Evolutionary conservation across 768 basidiomycete genomes (phyloP), one percentile per base, ranked within the genome.

Genomic region (Tricholoma sp.): DNA sequence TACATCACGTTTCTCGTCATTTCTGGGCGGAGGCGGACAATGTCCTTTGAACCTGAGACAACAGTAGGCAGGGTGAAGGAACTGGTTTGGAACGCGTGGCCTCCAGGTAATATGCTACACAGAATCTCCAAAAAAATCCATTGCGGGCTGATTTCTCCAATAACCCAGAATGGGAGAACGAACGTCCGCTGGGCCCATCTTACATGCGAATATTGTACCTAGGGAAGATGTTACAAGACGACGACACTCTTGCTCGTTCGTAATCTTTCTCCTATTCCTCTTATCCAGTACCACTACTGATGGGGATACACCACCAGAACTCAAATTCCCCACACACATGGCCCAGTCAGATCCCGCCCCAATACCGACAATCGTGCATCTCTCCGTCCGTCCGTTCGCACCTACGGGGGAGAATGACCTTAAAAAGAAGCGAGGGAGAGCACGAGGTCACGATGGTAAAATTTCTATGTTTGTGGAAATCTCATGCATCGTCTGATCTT

Each of bases 41-140:
- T 91, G 81, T 73, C 79, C 0, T 92, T 92, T 61, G 87, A 89
- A 27, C 88, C 88, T 11, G 82, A 83, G 61, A 87, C 81, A 19
- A 86, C 88, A 0, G 74, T 91, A 31, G 88, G 87, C 16, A 77
- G 90, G 62, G 85, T 90, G 27, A 91, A 91, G 71, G 90, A 92
- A 72, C 79, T 92, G 49, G 82, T 86, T 35, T 91, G 90, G 89
- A 89, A 85, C 71, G 80, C 83, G 32, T 92, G 90, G 89, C 88
- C 88, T 27, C 72, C 75, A 63, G 88, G 89, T 85, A 60, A 65
- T 81, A 72, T 29, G 35, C 4, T 9, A 50, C 19, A 31, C 49
- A 21, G 37, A 11, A 32, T 50, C 31, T 21, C 24, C 46, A 39
- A 12, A 21, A 31, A n/a, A n/a, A n/a, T n/a, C 11, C 14, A 14